phyloP scores from a whole-genome alignment of 1,284 basidiomycete species.

The Moesziomyces parantarcticus region DNA sequence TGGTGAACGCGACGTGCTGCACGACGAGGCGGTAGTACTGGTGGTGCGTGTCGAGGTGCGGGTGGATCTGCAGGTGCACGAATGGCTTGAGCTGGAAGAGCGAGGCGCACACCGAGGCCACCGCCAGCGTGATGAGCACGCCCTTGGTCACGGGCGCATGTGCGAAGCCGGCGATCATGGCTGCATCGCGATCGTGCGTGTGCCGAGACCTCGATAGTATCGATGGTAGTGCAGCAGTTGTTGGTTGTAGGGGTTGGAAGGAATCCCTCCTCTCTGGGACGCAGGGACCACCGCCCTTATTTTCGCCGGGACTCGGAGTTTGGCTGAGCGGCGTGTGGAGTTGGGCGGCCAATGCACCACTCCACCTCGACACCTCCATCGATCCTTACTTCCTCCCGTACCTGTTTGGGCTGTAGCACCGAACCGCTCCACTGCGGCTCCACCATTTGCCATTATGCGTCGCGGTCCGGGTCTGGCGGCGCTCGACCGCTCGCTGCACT shows the following conservation, averaged over 20 bases:
- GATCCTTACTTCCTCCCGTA: too few relatives aligned
- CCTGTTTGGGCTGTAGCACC: neutral
- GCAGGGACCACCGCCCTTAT: constrained; percentile 13
- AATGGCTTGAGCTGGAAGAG: constrained; percentile 66
- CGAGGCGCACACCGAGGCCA: constrained; percentile 19
- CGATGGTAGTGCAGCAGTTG: neutral
- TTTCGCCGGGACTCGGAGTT: constrained; percentile 1
- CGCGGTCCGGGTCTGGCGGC: constrained; percentile 71
- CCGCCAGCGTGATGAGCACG: constrained; percentile 27
- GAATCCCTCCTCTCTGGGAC: too few relatives aligned
- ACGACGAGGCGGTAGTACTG: constrained; percentile 86
- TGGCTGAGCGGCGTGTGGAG: constrained; percentile 4
- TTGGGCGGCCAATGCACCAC: neutral
- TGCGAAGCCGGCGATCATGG: constrained; percentile 48
- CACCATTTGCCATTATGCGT: constrained; percentile 66
- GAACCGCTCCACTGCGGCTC: too few relatives aligned
- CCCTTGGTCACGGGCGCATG: constrained; percentile 46
- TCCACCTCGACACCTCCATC: neutral
- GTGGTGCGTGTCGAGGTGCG: constrained; percentile 71
- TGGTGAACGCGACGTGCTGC: constrained; percentile 82
- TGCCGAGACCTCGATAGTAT: neutral
- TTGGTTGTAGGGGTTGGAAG: too few relatives aligned
- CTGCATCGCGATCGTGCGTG: neutral
- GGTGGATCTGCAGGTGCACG: constrained; percentile 64
- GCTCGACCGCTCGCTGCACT: constrained; percentile 69